Conservation (phyloP, 2,329 filamentous ascomycete genomes). For the Arachnomyces sp. region DNA sequence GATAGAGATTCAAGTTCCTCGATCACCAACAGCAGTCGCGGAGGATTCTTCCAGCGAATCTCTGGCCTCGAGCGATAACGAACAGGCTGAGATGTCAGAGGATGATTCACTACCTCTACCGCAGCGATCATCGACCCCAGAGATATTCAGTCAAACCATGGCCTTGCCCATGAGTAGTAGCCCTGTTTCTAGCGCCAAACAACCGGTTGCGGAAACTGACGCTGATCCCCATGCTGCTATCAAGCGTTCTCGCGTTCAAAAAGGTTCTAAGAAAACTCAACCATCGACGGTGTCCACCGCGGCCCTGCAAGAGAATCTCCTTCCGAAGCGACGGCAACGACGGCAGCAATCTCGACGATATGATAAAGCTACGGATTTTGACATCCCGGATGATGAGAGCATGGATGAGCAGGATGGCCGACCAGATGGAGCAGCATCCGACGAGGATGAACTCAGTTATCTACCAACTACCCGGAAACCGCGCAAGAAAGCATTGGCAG, state of each 20-base stretch:
- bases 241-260: neutral
- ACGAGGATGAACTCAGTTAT: conserved; percentile 32
- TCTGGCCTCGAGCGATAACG: conserved; percentile 1
- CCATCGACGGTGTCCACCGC: conserved; percentile 24
- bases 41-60: conserved; percentile 13
- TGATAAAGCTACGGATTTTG: conserved; percentile 9
- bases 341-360: conserved; percentile 14
- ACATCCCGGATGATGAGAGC: conserved; percentile 21
- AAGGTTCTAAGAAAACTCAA: conserved; percentile 8
- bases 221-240: conserved; percentile 2
- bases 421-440: conserved; percentile 12
- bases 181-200: conserved; percentile 16
- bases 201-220: conserved; percentile 6
- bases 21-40: conserved; percentile 16
- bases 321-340: conserved; percentile 27
- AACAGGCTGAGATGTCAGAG: conserved; percentile 6
- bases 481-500: conserved; percentile 14
- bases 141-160: conserved; percentile 28
- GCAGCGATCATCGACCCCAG: conserved; percentile 11
- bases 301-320: conserved; percentile 27
- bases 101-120: conserved; percentile 7
- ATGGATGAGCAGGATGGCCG: conserved; percentile 17
- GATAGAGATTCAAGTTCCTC: conserved; percentile 23
- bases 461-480: conserved; percentile 15
- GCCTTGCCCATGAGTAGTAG: conserved; percentile 33